A percentile compares a stretch with the other conserved stretches of the same genome.
Conservation (phyloP, 1,284 basidiomycete species). For the Wallemia hederae region DNA sequence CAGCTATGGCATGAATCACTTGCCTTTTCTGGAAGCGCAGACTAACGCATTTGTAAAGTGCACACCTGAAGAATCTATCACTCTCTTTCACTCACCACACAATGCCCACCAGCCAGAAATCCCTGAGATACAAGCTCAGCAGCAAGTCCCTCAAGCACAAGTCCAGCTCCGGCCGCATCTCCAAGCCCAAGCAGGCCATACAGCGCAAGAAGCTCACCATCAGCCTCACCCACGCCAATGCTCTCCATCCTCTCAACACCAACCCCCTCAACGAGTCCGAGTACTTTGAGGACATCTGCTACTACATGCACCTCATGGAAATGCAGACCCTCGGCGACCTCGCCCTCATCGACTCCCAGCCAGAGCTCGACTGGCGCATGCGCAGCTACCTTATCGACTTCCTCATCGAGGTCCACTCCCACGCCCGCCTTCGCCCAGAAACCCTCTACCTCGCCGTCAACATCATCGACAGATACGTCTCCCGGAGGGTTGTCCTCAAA, state of each 20-base stretch:
- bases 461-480: conserved; percentile 96
- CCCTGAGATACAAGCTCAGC: neutral
- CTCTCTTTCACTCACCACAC: neutral
- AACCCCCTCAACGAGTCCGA: neutral
- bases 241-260: too few species aligned
- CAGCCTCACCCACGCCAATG: neutral
- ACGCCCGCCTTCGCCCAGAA: conserved; percentile 83
- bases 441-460: conserved; percentile 94
- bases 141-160: neutral
- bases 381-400: conserved; percentile 97
- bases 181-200: neutral
- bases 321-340: neutral
- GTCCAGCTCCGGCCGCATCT: neutral
- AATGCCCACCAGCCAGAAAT: neutral
- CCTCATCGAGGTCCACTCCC: conserved; percentile 91
- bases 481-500: conserved; percentile 90
- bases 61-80: neutral
- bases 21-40: neutral
- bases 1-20: neutral
- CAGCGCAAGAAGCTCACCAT: neutral
- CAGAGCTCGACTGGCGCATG: conserved; percentile 28
- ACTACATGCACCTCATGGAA: neutral
- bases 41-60: neutral
- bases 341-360: neutral
- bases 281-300: neutral